Evolutionary conservation across 2,329 filamentous ascomycete genomes (phyloP), one percentile per base, ranked within the genome.

Genomic region (Penicillium griseofulvum): DNA sequence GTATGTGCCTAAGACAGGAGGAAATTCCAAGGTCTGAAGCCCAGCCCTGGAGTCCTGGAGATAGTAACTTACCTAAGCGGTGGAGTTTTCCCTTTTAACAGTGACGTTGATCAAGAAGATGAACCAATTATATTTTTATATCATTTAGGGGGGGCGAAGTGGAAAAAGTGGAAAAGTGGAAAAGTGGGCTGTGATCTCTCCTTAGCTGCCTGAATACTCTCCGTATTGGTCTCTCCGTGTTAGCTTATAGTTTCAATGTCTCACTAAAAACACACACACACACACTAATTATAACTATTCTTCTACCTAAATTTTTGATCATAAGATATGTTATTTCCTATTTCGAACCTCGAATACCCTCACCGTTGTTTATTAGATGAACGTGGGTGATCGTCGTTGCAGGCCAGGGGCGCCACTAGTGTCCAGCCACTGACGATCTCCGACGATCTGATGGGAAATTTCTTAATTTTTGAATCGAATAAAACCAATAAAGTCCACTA

Each of bases 351-450:
- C 38, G 4, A 17, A 5, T 11, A 12, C 5, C 31, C 10, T 31
- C 29, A 31, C 16, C 4, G 4, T 26, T 22, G 3, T 11, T 4
- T 7, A 4, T 19, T 9, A 29, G 3, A 29, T 47, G 34, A 33
- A 11, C 2, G 22, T 28, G 37, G 19, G 54, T 58, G 61, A 64
- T 64, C 61, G 58, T 39, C 59, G 24, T n/a, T 19, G 9, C n/a
- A 31, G 34, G 34, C 56, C 49, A 59, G 49, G 52, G 39, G 34
- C 38, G 34, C 49, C 61, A 59, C 58, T 54, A 53, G 55, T 39
- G 44, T 34, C 7, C 52, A 60, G 62, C 63, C 63, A 65, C 63
- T 59, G 62, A 65, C 62, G 63, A 64, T 64, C 63, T 34, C 29
- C 54, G 53, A 48, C 37, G 52, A 55, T 50, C 37, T 24, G 28